Evolutionary conservation across 768 basidiomycete species (phyloP), one percentile per base, ranked within the genome.

Genomic region (Pluteus cervinus): DNA sequence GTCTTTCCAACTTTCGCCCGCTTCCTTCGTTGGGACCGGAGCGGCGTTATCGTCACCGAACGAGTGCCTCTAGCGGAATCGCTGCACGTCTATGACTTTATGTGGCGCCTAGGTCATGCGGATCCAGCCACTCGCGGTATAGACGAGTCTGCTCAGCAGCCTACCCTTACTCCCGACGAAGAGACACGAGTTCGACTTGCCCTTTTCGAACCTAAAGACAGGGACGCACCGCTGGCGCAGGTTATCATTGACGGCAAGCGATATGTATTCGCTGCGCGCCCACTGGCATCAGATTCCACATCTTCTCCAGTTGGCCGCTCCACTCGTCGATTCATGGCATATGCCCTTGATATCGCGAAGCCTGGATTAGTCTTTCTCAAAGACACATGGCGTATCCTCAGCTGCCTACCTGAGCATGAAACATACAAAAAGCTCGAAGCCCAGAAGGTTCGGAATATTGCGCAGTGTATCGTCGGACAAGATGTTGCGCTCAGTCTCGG

Each of bases 11-110:
- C n/a, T 10, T 18, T 25, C 32, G 34, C 44, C 12, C 24, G 24
- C 7, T 31, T 50, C 11, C 37, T 50, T 25, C 24, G 41, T 15
- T 50, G 44, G 44, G 48, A 48, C 26, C 25, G 28, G 17, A 33
- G 33, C 10, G 48, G 44, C 23, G 39, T 34, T 3, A 29, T 50
- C 15, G 39, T 50, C 6, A 43, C 48, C 18, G 25, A 43, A 29
- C 29, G 20, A 14, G n/a, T n/a, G n/a, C n/a, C n/a, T n/a, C 14
- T 43, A 21, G 15, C 8, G 14, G 12, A 33, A 11, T 28, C 28
- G 11, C 28, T 25, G 16, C n/a, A n/a, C n/a, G n/a, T 43, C 23
- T 30, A 31, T 15, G 45, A 46, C 12, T 46, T 46, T 22, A 39
- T 38, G 17, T 30, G 30, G 36, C 31, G 42, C n/a, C 43, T 43